Evolutionary conservation across 1,284 basidiomycete genomes (phyloP).

Genomic region (Moesziomyces sp.): DNA sequence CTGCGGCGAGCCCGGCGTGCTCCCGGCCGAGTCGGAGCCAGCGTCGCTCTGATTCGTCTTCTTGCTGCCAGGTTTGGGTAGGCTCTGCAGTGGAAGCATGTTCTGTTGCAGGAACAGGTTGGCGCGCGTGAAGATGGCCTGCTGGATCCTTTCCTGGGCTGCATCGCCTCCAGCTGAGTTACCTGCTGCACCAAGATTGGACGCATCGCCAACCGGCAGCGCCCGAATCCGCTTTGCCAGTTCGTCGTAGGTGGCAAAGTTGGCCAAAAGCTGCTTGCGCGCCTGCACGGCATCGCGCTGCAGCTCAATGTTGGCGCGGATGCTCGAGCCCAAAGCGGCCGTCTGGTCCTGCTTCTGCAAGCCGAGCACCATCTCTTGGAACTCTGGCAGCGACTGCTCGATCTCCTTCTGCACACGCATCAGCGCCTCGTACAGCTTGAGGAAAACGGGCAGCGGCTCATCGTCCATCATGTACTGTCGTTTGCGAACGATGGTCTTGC

Average conservation of each 20-base stretch:
- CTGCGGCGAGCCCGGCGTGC: slow-evolving; percentile 24
- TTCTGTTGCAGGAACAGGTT: slow-evolving; percentile 86
- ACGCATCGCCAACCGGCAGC: slow-evolving; percentile 71
- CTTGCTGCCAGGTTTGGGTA: slow-evolving; percentile 74
- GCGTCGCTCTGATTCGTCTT: slow-evolving; percentile 35
- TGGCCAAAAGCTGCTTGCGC: slow-evolving; percentile 82
- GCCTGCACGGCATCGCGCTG: slow-evolving; percentile 74
- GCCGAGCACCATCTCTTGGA: slow-evolving; percentile 76
- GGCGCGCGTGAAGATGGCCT: slow-evolving; percentile 81
- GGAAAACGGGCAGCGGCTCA: slow-evolving; percentile 72
- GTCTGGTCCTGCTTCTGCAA: slow-evolving; percentile 70
- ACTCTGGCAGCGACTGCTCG: slow-evolving; percentile 76
- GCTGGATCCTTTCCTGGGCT: slow-evolving; percentile 84
- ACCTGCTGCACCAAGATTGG: slow-evolving; percentile 5
- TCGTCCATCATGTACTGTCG: slow-evolving; percentile 82
- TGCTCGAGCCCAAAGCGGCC: slow-evolving; percentile 56
- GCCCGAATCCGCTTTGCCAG: slow-evolving; percentile 83
- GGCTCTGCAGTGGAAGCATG: slow-evolving; percentile 70
- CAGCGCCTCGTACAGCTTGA: slow-evolving; percentile 73
- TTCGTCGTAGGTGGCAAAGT: slow-evolving; percentile 87
- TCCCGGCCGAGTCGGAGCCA: slow-evolving; percentile 28
- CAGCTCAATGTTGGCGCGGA: slow-evolving; percentile 60
- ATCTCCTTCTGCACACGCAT: slow-evolving; percentile 81
- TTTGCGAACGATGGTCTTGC: slow-evolving; percentile 79
- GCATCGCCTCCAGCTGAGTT: slow-evolving; percentile 28